phyloP scores from a whole-genome alignment of 441 rosid species.

The Adansonia rubrostipa region DNA sequence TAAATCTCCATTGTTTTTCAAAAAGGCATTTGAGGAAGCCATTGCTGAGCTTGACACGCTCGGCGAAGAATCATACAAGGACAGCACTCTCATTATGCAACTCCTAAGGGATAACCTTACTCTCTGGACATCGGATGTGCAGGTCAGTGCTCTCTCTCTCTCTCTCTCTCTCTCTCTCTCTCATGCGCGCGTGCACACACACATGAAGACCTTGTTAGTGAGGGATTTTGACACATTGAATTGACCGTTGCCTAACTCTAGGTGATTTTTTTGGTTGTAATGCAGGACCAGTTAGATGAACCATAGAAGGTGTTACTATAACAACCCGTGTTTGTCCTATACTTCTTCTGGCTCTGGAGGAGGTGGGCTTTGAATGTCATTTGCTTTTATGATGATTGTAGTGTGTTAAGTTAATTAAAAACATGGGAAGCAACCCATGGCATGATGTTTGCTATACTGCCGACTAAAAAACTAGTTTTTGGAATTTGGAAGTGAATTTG shows the following conservation, averaged over 20 bases:
- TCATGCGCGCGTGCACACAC: no score
- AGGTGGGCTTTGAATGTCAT: slow-evolving; percentile 85
- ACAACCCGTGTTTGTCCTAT: slow-evolving; percentile 32
- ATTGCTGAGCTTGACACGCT: slow-evolving; percentile 85
- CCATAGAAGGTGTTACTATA: slow-evolving; percentile 52
- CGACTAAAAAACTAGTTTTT: slow-evolving; percentile 19
- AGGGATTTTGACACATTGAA: neutral
- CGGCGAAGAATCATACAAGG: slow-evolving; percentile 90
- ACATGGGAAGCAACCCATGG: slow-evolving; percentile 28
- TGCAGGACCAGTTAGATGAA: slow-evolving; percentile 83
- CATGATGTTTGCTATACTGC: slow-evolving; percentile 33
- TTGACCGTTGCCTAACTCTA: neutral
- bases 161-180: neutral
- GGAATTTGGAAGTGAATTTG: slow-evolving; percentile 30
- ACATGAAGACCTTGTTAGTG: no score
- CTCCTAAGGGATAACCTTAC: slow-evolving; percentile 87
- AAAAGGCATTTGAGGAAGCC: slow-evolving; percentile 91
- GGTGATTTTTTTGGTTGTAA: neutral
- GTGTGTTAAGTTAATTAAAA: slow-evolving; percentile 34
- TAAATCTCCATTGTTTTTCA: neutral
- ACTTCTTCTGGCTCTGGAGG: slow-evolving; percentile 55
- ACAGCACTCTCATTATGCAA: slow-evolving; percentile 93
- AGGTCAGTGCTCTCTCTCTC: slow-evolving; percentile 51
- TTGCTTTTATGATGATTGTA: slow-evolving; percentile 33
- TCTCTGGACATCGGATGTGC: slow-evolving; percentile 88